These are phyloP conservation scores for Hymenoscyphus occultus DNA, from an alignment of 2,329 filamentous ascomycete species.

Conservation along the genomic window DNA sequence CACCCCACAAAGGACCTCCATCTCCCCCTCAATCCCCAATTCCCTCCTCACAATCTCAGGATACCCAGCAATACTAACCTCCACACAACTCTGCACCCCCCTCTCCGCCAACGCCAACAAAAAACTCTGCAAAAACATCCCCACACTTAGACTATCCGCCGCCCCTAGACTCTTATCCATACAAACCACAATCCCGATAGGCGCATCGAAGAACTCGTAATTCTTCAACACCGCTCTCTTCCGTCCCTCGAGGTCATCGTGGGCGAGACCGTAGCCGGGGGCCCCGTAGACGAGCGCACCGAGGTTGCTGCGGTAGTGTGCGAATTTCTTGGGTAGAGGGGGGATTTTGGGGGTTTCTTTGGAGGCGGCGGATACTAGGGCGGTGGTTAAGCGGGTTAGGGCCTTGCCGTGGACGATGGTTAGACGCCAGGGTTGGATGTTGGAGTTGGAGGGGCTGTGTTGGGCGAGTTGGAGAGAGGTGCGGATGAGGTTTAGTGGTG, in stretches of 20 bases:
- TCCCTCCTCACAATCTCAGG: constrained; percentile 3
- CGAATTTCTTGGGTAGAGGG: not conserved
- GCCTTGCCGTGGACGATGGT: not conserved
- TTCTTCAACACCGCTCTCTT: constrained; percentile 6
- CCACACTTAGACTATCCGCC: constrained; percentile 9
- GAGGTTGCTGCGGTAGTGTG: constrained; percentile 5
- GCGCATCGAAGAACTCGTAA: constrained; percentile 9
- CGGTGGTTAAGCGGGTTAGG: too few species aligned
- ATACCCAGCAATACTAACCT: constrained; percentile 8
- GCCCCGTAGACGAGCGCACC: constrained; percentile 2
- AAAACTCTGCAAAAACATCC: constrained; percentile 12
- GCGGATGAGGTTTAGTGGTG: not conserved
- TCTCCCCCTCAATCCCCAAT: constrained; percentile 7
- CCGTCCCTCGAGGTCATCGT: constrained; percentile 2
- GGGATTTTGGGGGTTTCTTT: constrained; percentile 1
- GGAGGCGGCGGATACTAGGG: not conserved
- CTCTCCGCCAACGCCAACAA: constrained; percentile 3
- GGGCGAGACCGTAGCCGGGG: not conserved
- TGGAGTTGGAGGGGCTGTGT: constrained; percentile 11
- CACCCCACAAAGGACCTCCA: constrained; percentile 9
- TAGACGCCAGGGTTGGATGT: constrained; percentile 10
- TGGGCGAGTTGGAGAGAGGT: constrained; percentile 5
- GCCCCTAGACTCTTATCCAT: constrained; percentile 2
- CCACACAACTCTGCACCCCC: constrained; percentile 2
- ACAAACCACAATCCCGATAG: not conserved